Conservation (phyloP, 2,329 filamentous ascomycete species). For the Ceratocystis papillata region DNA sequence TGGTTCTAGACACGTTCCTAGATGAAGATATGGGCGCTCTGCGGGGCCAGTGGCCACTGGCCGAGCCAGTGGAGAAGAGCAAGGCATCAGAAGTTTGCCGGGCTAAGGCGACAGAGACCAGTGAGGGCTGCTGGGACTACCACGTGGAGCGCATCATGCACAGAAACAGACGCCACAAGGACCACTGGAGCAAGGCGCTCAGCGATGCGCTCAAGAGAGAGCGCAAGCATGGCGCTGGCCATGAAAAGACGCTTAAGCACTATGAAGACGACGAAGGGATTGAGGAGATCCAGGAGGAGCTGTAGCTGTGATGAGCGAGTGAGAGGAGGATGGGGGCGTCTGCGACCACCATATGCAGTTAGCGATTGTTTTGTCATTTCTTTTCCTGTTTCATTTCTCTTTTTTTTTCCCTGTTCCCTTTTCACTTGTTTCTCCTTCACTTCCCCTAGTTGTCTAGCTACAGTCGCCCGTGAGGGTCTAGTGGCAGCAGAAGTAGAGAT, state of each 20-base stretch:
- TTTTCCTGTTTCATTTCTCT: neutral
- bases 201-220: slow-evolving; percentile 31
- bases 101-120: slow-evolving; percentile 29
- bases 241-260: slow-evolving; percentile 26
- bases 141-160: slow-evolving; percentile 37
- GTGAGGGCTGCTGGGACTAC: slow-evolving; percentile 50
- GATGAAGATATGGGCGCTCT: slow-evolving; percentile 53
- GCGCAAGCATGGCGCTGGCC: slow-evolving; percentile 28
- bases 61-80: slow-evolving; percentile 30
- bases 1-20: slow-evolving; percentile 56
- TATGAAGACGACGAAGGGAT: slow-evolving; percentile 25
- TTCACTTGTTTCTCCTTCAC: neutral
- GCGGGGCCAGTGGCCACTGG: slow-evolving; percentile 45
- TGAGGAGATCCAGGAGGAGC: slow-evolving; percentile 23
- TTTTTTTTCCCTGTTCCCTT: too few relatives aligned
- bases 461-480: neutral
- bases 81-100: slow-evolving; percentile 30
- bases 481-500: neutral
- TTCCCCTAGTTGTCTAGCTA: neutral
- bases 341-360: neutral
- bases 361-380: neutral
- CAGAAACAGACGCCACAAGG: slow-evolving; percentile 32
- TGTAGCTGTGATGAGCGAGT: neutral
- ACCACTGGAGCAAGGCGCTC: slow-evolving; percentile 40
- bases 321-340: neutral